A percentile compares a stretch with the other conserved stretches of the same genome.
Conservation (phyloP, 768 basidiomycete genomes). For the Dictyophora rubrovolvata region DNA sequence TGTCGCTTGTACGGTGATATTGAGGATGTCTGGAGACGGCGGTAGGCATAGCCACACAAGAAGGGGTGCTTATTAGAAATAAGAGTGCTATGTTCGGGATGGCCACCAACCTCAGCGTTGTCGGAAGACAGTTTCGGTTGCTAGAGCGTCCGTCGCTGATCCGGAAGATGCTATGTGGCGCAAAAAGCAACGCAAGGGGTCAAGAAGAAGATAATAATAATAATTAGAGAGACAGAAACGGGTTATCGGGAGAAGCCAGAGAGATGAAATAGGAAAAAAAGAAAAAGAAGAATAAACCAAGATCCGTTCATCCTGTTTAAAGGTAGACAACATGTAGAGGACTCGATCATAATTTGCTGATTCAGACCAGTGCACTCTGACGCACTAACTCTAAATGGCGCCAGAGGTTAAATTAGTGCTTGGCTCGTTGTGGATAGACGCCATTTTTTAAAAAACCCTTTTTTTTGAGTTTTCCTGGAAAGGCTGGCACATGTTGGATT, state of each 20-base stretch:
- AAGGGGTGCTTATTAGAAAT: not conserved
- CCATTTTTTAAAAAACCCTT: not conserved
- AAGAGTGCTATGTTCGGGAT: not conserved
- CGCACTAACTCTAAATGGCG: not conserved
- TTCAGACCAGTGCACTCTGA: not conserved
- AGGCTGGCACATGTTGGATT: not conserved
- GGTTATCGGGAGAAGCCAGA: not conserved
- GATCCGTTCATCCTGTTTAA: not conserved
- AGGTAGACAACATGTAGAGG: not conserved
- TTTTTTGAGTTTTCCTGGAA: not conserved
- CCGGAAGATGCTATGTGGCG: not conserved
- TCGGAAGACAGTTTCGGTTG: not conserved
- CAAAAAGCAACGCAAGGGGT: not conserved
- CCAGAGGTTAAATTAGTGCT: not conserved
- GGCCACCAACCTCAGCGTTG: not conserved
- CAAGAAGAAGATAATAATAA: not conserved
- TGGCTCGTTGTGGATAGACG: not conserved
- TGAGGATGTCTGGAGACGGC: constrained; percentile 4
- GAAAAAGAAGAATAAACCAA: not conserved
- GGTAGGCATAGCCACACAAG: constrained; percentile 6
- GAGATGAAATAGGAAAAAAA: not conserved
- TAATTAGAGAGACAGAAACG: not conserved
- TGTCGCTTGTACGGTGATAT: not conserved
- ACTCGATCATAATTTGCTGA: not conserved
- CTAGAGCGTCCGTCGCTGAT: not conserved